These are phyloP conservation scores for Sporothrix pallida DNA, from an alignment of 2,329 filamentous ascomycete genomes.

Conservation along the genomic window DNA sequence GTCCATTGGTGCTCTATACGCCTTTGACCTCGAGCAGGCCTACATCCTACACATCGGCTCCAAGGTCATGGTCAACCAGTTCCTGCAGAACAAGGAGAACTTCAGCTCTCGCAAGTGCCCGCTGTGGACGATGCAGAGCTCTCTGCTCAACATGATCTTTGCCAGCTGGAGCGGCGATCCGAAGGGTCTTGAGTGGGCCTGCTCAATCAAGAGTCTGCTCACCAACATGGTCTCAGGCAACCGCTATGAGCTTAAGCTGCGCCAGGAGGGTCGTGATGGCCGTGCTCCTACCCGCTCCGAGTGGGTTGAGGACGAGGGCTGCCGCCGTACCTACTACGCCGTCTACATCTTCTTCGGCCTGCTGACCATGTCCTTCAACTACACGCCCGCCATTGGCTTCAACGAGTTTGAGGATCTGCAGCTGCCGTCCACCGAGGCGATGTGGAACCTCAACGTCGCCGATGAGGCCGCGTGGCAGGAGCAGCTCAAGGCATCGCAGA, in stretches of 20 bases:
- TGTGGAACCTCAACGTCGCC: conserved; percentile 85
- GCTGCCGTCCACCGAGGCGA: conserved; percentile 87
- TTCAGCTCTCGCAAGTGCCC: conserved; percentile 98
- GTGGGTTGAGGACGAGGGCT: conserved; percentile 97
- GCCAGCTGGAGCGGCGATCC: conserved; percentile 98
- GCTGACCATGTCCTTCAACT: conserved; percentile 93
- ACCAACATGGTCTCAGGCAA: conserved; percentile 99
- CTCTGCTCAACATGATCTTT: conserved; percentile 97
- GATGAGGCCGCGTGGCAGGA: conserved; percentile 88
- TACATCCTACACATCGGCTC: conserved; percentile 98
- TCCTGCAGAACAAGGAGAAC: conserved; percentile 96
- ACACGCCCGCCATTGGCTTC: conserved; percentile 96
- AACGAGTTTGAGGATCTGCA: conserved; percentile 96
- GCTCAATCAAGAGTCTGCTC: conserved; percentile 96
- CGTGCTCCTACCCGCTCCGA: conserved; percentile 78
- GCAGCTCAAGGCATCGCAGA: conserved; percentile 70
- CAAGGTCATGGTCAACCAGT: conserved; percentile 96
- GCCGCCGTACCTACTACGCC: conserved; percentile 94
- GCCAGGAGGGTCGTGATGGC: conserved; percentile 83
- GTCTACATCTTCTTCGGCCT: conserved; percentile 99
- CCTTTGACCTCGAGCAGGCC: conserved; percentile 95
- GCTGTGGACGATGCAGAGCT: conserved; percentile 97
- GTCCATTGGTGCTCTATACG: conserved; percentile 94
- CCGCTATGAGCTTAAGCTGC: conserved; percentile 92
- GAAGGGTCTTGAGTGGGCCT: conserved; percentile 97